Base-by-base conservation (phyloP, 108 stramenopile species). In the Stephanodiscus minutulus region DNA sequence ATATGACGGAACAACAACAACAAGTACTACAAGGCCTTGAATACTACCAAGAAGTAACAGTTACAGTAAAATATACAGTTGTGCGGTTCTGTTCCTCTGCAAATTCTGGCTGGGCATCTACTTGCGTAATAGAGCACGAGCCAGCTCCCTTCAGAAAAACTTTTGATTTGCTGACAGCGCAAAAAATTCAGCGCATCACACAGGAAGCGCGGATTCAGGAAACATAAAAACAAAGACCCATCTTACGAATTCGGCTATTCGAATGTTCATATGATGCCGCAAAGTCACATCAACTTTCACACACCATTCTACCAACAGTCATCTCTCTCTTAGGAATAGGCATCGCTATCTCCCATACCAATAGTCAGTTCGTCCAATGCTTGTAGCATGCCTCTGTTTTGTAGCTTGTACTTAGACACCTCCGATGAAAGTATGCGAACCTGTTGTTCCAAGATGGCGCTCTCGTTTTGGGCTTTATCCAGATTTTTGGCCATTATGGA, bases 401-500 rank as follows among this genome's bases (percentile, higher is more conserved):
- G 66, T 5, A 54, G 50, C 53, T 68, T 68, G 39, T 54, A 43
- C 52, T 56, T 56, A 12, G 55, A 56, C 27, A 68, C 53, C 41
- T 68, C 66, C 7, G 53, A 56, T 28, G 66, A 68, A 54, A 68
- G 55, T 18, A 41, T 56, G 27, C n/a, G 22, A 2, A 68, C 54
- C 41, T 68, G 54, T 12, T 68, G 54, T 39, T 68, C 66, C 21
- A 68, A 41, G 36, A 68, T 54, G 36, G 41, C 66, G 25, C 52
- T 68, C 66, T 68, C 66, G 20, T 68, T 13, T 41, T 68, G 54
- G 25, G 66, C 24, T 22, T 37, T 55, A 25, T 68, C 66, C 33
- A 68, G 55, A 24, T 39, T 4, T 37, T 68, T 56, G 7, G 27
- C 39, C 66, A 27, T 68, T 1, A 27, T 28, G 27, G 48, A 29